Base-by-base conservation (phyloP, 768 basidiomycete genomes). In the Panellus pusillus region DNA sequence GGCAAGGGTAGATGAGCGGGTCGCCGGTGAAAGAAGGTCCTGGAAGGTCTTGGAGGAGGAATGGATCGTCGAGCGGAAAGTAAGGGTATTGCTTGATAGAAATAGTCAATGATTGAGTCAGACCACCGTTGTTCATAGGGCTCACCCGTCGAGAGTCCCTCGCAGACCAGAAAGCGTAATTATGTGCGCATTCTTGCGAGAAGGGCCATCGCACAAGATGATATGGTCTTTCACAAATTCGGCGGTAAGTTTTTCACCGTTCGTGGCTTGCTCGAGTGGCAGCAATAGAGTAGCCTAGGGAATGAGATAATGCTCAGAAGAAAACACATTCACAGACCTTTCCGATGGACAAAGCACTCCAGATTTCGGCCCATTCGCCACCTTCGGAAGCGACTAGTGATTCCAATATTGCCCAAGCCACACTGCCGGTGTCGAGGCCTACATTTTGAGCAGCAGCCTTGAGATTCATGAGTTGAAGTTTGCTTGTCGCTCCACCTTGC, bases 141-240 rank as follows among this genome's bases (percentile, higher is more conserved):
- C 81, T 53, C 70, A 90, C 87, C 79, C 77, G 42, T 78, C 72
- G 13, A 92, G 67, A 4, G 73, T 77, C 6, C 92, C 94, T 18
- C 94, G 75, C 24, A 98, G 71, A 5, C 95, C 96, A 0, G 92
- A 93, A 32, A 95, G 71, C 0, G 92, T 92, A 4, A 93, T 78
- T 12, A 93, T 68, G 29, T 80, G 78, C 4, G 80, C 74, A 43
- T 74, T 66, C 32, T 74, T 73, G 19, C 76, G 71, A 1, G 79
- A 72, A 14, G 75, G 65, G 1, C 74, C 74, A 47, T 89, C 83
- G 61, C 78, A 84, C 29, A 93, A 76, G 28, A 83, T 72, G 51
- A 96, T 68, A 66, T 99, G 96, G 63, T 97, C 93, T 65, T 82
- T 84, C 28, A 97, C 73, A 52, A 94, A 84, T 3, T 92, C 87